These are phyloP conservation scores for Diaporthe ilicicola DNA, from an alignment of 2,329 filamentous ascomycete species.

Conservation along the genomic window DNA sequence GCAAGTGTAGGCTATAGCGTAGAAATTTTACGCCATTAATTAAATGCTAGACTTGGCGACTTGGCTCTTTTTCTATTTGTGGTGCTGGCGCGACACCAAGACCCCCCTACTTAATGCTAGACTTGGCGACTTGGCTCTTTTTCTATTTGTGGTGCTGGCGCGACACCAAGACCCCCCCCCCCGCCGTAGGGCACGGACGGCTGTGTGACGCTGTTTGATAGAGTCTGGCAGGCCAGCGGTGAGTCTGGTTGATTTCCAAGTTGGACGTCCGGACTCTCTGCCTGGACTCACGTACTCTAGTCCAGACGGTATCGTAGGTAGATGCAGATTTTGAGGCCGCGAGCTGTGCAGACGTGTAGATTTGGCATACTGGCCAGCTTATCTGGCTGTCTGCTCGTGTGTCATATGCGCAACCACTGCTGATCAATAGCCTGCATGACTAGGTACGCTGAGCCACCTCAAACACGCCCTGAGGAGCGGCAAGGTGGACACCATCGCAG, in stretches of 20 bases:
- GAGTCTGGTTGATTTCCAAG: neutral
- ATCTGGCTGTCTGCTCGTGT: too few species aligned
- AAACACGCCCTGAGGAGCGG: too few species aligned
- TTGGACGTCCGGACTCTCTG: too few species aligned
- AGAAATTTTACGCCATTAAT: neutral
- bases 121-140: conserved; percentile 10
- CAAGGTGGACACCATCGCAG: too few species aligned
- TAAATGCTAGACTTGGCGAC: neutral
- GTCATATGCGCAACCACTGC: too few species aligned
- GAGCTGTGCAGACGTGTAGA: too few species aligned
- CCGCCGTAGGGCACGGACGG: neutral
- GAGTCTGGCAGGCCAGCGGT: neutral
- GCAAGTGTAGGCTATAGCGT: neutral
- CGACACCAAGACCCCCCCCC: neutral
- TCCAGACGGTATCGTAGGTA: too few species aligned
- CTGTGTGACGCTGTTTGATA: neutral
- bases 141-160: neutral
- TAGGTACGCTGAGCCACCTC: too few species aligned
- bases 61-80: neutral
- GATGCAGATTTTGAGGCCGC: too few species aligned
- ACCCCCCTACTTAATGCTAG: too few species aligned
- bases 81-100: neutral
- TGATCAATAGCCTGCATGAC: too few species aligned
- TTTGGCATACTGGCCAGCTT: too few species aligned
- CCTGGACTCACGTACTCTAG: neutral